Base-by-base conservation (phyloP, 192 early-diverging fungal species). In the Podila verticillata region DNA sequence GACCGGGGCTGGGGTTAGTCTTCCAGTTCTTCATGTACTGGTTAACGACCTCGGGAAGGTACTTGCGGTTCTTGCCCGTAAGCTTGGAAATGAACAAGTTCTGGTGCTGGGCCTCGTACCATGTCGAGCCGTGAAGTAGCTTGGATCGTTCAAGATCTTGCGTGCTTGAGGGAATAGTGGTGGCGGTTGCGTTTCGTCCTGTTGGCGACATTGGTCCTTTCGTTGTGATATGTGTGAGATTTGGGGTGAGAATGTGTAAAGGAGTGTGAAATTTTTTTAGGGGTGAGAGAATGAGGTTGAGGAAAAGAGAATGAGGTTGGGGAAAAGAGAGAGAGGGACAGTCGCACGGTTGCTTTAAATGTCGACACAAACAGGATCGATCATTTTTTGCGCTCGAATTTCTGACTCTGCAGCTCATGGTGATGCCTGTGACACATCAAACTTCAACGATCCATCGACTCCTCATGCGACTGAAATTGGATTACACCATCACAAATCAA, bases 61-160 rank as follows among this genome's bases (percentile, higher is more conserved):
- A 70, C 68, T 61, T 17, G 47, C 68, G 68, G 60, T 70, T 63
- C 35, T 70, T 70, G 59, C 48, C 34, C n/a, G 31, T 70, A n/a
- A 62, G 61, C 68, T 70, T 70, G 44, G 68, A 70, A 20, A 70
- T 35, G 68, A 70, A 70, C 39, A 48, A 56, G 48, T 62, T 32
- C 26, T 63, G 68, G 24, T 70, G 68, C 60, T 70, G 24, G 22
- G n/a, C 56, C 12, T 70, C 68, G 47, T 70, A 0, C 68, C 68
- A 70, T 24, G 60, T 70, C n/a, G 47, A 48, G 24, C 68, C 68
- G 35, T 70, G 68, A 8, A 70, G n/a, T 31, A 63, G 31, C 68
- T 70, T 70, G 68, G 68, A 70, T 54, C 59, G 68, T 20, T 61
- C 68, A 70, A 70, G 68, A 56, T 70, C 61, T 30, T 63, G 68